A percentile compares a stretch with the other conserved stretches of the same genome.
These are phyloP conservation scores for Aspergillus sojae DNA, from an alignment of 2,329 filamentous ascomycete species.

Conservation along the genomic window DNA sequence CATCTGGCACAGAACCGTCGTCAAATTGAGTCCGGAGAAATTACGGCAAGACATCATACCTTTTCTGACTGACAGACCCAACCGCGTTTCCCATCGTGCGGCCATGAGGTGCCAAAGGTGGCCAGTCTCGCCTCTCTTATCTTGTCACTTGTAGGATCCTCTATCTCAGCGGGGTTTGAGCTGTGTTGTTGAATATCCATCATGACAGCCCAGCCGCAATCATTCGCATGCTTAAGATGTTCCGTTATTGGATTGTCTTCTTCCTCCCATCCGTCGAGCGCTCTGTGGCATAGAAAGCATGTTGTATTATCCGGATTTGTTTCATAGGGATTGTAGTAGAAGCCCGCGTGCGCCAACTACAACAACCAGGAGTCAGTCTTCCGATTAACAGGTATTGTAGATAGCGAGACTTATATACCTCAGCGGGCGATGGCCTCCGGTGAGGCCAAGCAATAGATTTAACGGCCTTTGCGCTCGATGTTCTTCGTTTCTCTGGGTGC, in stretches of 20 bases:
- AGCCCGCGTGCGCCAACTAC: constrained; percentile 86
- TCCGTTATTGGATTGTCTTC: constrained; percentile 81
- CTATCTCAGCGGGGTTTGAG: constrained; percentile 53
- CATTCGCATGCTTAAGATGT: constrained; percentile 78
- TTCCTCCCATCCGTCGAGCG: constrained; percentile 88
- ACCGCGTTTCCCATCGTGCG: constrained; percentile 81
- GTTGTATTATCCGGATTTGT: constrained; percentile 82
- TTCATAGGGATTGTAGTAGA: constrained; percentile 79
- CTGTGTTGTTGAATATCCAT: constrained; percentile 58
- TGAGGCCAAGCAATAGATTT: constrained; percentile 75
- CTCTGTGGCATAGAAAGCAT: constrained; percentile 84
- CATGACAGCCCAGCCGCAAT: constrained; percentile 85
- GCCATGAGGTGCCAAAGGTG: constrained; percentile 86
- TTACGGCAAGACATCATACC: constrained; percentile 49
- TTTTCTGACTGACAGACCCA: constrained; percentile 91
- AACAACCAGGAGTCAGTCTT: background rate
- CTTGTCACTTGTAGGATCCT: constrained; percentile 71
- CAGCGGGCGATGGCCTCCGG: constrained; percentile 63
- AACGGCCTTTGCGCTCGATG: constrained; percentile 64
- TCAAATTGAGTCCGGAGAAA: constrained; percentile 18
- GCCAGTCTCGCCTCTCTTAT: constrained; percentile 77
- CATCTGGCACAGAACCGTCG: constrained; percentile 58
- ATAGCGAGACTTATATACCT: constrained; percentile 50
- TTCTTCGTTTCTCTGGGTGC: constrained; percentile 66
- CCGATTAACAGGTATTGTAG: background rate